Percentiles rank a stretch among this genome's conserved stretches.
Evolutionary conservation across 257 asterid genomes (phyloP).

Genomic region (Capsicum baccatum): DNA sequence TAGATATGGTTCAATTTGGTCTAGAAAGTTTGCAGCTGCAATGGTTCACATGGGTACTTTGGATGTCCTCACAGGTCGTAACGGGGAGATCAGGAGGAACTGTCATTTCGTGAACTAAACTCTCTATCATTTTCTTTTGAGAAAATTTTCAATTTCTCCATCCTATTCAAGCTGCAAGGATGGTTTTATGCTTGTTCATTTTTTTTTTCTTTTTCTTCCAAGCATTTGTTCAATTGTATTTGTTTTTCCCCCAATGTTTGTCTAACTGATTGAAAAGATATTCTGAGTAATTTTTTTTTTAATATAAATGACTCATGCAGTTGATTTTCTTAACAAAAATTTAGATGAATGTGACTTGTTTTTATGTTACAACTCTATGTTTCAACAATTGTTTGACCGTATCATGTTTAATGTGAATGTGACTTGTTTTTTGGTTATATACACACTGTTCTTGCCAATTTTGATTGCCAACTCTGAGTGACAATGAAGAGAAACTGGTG

Average conservation of each 20-base stretch:
- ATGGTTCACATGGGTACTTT: conserved; percentile 24
- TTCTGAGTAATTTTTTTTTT: not conserved
- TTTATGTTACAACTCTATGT: no score
- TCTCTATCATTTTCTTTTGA: not conserved
- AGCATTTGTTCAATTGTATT: not conserved
- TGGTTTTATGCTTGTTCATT: not conserved
- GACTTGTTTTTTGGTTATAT: no score
- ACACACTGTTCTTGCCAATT: no score
- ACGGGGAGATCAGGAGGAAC: conserved; percentile 7
- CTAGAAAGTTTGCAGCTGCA: conserved; percentile 22
- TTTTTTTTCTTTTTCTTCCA: not conserved
- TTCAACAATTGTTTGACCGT: no score
- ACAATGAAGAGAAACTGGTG: no score
- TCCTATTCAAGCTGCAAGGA: not conserved
- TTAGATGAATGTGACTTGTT: no score
- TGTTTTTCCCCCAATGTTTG: not conserved
- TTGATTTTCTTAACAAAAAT: no score
- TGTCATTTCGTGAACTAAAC: conserved; percentile 8
- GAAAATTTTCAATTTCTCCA: not conserved
- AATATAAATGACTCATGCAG: not conserved
- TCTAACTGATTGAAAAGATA: not conserved
- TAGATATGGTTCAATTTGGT: conserved; percentile 1
- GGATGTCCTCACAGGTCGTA: conserved; percentile 2
- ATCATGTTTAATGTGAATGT: no score
- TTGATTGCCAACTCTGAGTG: no score